A percentile compares a stretch with the other conserved stretches of the same genome.
These are phyloP conservation scores for Akebia trifoliata DNA, from an alignment of 164 flowering plant species.

Conservation along the genomic window DNA sequence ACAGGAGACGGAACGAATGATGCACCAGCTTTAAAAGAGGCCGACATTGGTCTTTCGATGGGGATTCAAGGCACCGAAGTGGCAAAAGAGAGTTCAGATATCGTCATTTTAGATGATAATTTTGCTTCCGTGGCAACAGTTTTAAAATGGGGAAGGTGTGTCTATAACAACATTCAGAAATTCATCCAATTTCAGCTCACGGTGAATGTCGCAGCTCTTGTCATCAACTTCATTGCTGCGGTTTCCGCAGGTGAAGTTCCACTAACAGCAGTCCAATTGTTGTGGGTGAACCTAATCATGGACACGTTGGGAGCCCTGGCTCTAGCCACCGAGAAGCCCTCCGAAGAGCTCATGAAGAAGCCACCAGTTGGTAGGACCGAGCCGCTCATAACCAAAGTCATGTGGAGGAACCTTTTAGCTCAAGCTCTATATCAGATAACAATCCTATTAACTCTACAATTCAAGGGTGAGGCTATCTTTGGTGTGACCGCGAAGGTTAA, in stretches of 20 bases:
- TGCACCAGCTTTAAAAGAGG: slow-evolving; percentile 6
- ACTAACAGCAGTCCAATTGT: slow-evolving; percentile 48
- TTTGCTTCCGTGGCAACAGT: slow-evolving; percentile 50
- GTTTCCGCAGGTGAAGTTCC: slow-evolving; percentile 57
- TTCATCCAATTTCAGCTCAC: slow-evolving; percentile 77
- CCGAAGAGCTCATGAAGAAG: slow-evolving; percentile 49
- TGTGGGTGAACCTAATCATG: slow-evolving; percentile 80
- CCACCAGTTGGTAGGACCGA: slow-evolving; percentile 46
- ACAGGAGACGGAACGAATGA: background rate
- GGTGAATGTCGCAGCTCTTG: slow-evolving; percentile 52
- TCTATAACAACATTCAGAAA: slow-evolving; percentile 62
- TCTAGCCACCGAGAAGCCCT: slow-evolving; percentile 54
- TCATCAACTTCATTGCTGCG: slow-evolving; percentile 58
- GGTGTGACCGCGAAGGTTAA: slow-evolving; percentile 4
- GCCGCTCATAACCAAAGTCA: slow-evolving; percentile 53
- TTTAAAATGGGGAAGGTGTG: slow-evolving; percentile 55
- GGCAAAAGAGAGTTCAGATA: slow-evolving; percentile 69
- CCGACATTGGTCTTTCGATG: slow-evolving; percentile 8
- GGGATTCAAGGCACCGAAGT: slow-evolving; percentile 28
- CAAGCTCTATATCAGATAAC: slow-evolving; percentile 8
- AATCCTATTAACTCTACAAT: slow-evolving; percentile 2
- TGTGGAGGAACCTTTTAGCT: slow-evolving; percentile 60
- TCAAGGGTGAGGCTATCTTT: slow-evolving; percentile 6
- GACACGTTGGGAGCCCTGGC: slow-evolving; percentile 67
- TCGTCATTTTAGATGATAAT: slow-evolving; percentile 57